Evolutionary conservation across 2,329 filamentous ascomycete species (phyloP), one percentile per base, ranked within the genome.

Genomic region (Conoideocrella luteorostrata): DNA sequence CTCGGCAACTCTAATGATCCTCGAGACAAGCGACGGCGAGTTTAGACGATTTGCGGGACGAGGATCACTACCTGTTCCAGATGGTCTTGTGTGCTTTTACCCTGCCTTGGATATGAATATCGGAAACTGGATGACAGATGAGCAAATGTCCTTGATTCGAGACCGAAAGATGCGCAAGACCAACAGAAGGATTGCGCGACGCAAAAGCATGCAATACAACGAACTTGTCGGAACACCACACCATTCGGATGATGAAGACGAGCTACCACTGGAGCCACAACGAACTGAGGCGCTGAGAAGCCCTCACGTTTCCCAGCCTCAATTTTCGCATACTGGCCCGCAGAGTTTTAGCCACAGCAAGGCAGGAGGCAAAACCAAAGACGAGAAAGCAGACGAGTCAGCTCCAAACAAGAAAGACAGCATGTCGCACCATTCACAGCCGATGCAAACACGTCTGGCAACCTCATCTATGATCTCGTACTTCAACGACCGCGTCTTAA

Each of bases 401-500:
- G 1, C 44, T 44, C n/a, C 47, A 46, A 7, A 43, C 50, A 50
- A 47, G 4, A 43, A 43, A 5, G 53, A 55, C 7, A 59, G 58
- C 24, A 56, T 65, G 3, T 78, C 77, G 5, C 72, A 78, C 48
- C 77, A 73, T 37, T 66, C 75, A 1, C 67, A 76, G 47, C 75
- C 77, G 2, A 68, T 95, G 48, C 82, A 78, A 53, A 97, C 93
- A 1, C 81, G 90, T n/a, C 77, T 98, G 9, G 90, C 91, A 13
- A 95, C 91, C 60, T 90, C 88, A 0, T 91, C 84, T n/a, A 95
- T 95, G 80, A 94, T 98, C 28, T 96, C 91, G 0, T 97, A 97
- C 66, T 95, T 96, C 64, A 93, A 95, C 62, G 93, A 98, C 63
- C 84, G 93, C 22, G 86, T 98, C 22, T 74, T 98, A 12, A 91